phyloP scores from a whole-genome alignment of 305 asterid species.

The Fraxinus baroniana region DNA sequence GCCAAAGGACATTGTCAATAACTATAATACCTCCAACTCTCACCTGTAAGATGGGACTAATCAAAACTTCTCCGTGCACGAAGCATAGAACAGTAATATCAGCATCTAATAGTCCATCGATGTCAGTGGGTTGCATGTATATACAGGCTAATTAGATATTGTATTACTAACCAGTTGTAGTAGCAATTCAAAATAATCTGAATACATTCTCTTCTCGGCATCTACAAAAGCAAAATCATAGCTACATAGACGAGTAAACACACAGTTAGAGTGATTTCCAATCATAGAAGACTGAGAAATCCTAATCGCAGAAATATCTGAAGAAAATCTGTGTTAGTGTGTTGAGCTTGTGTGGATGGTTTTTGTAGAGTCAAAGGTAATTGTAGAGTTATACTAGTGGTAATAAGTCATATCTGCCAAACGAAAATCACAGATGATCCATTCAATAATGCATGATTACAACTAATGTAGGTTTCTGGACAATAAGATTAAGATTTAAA shows the following conservation, averaged over 20 bases:
- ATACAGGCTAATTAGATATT: slow-evolving; percentile 7
- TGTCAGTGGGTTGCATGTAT: neutral
- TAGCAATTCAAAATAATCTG: slow-evolving; percentile 75
- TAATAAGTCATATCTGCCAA: neutral
- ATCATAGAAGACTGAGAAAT: neutral
- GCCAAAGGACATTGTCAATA: slow-evolving; percentile 94
- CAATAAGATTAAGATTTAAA: neutral
- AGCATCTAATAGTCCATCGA: neutral
- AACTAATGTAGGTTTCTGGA: neutral
- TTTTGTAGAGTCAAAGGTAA: neutral
- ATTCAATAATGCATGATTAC: neutral
- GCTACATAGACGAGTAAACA: slow-evolving; percentile 38
- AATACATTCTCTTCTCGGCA: slow-evolving; percentile 93
- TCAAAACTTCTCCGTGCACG: slow-evolving; percentile 5
- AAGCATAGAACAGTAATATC: neutral
- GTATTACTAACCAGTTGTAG: slow-evolving; percentile 68
- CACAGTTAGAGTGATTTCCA: slow-evolving; percentile 14
- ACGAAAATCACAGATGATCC: neutral
- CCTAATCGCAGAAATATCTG: neutral
- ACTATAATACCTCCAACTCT: slow-evolving; percentile 86
- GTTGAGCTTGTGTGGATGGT: neutral
- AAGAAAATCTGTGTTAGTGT: neutral
- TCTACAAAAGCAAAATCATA: slow-evolving; percentile 93
- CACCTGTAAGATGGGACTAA: slow-evolving; percentile 42
- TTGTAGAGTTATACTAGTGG: neutral